These are phyloP conservation scores for Steccherinum ochraceum DNA, from an alignment of 768 basidiomycete genomes.

Conservation along the genomic window DNA sequence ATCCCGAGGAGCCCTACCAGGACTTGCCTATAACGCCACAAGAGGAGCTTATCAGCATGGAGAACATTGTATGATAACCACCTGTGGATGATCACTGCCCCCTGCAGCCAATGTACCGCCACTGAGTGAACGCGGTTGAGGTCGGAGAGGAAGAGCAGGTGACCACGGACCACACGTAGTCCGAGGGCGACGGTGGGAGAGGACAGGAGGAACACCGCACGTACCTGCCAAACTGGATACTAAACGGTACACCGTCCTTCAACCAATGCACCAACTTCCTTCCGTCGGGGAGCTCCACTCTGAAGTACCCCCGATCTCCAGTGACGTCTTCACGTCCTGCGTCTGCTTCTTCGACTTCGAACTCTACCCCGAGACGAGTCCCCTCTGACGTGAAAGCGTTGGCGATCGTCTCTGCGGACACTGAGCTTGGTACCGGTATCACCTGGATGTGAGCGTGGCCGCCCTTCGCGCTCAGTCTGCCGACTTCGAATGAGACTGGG, in stretches of 20 bases:
- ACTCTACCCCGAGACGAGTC: conserved; percentile 57
- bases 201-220: background rate
- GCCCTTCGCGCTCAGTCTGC: conserved; percentile 74
- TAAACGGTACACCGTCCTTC: conserved; percentile 71
- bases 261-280: conserved; percentile 82
- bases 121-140: no score
- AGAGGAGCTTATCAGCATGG: background rate
- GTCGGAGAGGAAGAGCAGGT: no score
- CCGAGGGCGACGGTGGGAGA: background rate
- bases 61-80: no score
- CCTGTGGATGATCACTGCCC: no score
- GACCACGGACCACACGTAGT: conserved; percentile 10
- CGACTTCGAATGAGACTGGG: conserved; percentile 84
- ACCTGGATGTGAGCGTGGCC: conserved; percentile 94
- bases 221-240: conserved; percentile 91
- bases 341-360: conserved; percentile 63
- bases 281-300: conserved; percentile 85
- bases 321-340: conserved; percentile 43
- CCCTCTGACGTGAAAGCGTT: conserved; percentile 71
- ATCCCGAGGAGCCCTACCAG: conserved; percentile 70
- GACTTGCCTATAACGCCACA: conserved; percentile 55
- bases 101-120: no score
- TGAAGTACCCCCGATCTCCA: conserved; percentile 71
- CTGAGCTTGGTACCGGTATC: conserved; percentile 66
- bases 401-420: conserved; percentile 46